A percentile compares a stretch with the other conserved stretches of the same genome.
These are phyloP conservation scores for Albizia julibrissin DNA, from an alignment of 306 rosid genomes.

Conservation along the genomic window DNA sequence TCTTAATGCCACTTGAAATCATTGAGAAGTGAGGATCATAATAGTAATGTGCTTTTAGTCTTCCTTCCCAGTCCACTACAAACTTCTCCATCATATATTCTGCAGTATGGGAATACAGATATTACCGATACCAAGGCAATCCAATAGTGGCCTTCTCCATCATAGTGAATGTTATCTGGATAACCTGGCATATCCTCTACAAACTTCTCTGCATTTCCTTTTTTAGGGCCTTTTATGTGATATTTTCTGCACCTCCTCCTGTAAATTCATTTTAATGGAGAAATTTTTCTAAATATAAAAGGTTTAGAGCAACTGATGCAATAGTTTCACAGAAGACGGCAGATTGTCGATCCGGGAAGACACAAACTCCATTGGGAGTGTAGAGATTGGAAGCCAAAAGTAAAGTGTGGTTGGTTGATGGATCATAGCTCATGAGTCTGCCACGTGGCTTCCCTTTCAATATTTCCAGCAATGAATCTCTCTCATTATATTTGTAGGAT, in stretches of 20 bases:
- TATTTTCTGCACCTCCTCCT: not conserved
- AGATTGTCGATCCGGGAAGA: conserved; percentile 58
- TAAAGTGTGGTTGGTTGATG: conserved; percentile 51
- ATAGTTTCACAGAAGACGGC: conserved; percentile 65
- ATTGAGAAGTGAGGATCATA: conserved; percentile 35
- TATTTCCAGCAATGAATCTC: conserved; percentile 29
- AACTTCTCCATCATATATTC: too few relatives aligned
- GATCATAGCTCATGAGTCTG: conserved; percentile 62
- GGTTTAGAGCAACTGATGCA: too few relatives aligned
- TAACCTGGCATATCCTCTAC: not conserved
- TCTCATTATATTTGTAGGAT: conserved; percentile 44
- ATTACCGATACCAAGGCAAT: conserved; percentile 31
- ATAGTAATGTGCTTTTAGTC: conserved; percentile 42
- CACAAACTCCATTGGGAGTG: conserved; percentile 65
- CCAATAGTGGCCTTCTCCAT: not conserved
- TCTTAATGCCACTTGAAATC: conserved; percentile 46
- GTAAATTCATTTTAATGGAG: not conserved
- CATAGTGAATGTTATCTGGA: not conserved
- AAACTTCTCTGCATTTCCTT: not conserved
- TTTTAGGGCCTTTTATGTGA: not conserved
- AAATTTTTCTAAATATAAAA: too few relatives aligned
- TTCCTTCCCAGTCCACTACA: conserved; percentile 46
- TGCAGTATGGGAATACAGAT: too few relatives aligned
- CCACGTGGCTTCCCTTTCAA: conserved; percentile 68
- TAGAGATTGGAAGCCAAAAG: conserved; percentile 51